Percentiles rank a stretch among this genome's conserved stretches.
phyloP scores from a whole-genome alignment of 441 rosid species.

The Arabidopsis hybrid region DNA sequence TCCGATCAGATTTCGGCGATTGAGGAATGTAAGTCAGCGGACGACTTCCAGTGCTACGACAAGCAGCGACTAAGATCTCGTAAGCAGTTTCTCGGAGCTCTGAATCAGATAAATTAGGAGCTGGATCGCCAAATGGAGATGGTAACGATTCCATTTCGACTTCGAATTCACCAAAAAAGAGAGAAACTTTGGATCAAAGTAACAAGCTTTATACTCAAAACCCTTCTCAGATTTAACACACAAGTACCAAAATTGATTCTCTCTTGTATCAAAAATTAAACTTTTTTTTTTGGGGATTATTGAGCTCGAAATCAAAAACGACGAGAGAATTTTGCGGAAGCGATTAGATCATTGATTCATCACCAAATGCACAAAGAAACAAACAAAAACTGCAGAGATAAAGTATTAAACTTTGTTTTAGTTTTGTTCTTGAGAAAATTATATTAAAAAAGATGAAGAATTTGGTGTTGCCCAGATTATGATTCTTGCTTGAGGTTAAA shows the following conservation, averaged over 20 bases:
- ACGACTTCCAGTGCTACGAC: constrained; percentile 63
- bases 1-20: constrained; percentile 57
- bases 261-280: not conserved
- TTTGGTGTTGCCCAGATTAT: constrained; percentile 28
- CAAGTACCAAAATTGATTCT: not conserved
- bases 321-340: not conserved
- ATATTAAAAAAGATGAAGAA: not conserved
- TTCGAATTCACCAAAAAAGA: constrained; percentile 1
- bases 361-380: constrained; percentile 18
- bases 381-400: constrained; percentile 13
- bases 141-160: constrained; percentile 42
- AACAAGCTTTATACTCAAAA: constrained; percentile 6
- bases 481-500: constrained; percentile 47
- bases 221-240: constrained; percentile 17
- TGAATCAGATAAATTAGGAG: constrained; percentile 53
- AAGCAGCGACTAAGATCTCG: constrained; percentile 68
- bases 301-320: not conserved
- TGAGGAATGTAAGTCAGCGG: constrained; percentile 69
- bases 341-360: constrained; percentile 25
- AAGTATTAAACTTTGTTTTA: not conserved
- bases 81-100: constrained; percentile 81
- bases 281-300: not conserved
- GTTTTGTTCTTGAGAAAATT: constrained; percentile 2
- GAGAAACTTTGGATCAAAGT: not conserved
- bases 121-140: constrained; percentile 56